Evolutionary conservation across 2,329 filamentous ascomycete genomes (phyloP).

Genomic region (Amphichorda felina): DNA sequence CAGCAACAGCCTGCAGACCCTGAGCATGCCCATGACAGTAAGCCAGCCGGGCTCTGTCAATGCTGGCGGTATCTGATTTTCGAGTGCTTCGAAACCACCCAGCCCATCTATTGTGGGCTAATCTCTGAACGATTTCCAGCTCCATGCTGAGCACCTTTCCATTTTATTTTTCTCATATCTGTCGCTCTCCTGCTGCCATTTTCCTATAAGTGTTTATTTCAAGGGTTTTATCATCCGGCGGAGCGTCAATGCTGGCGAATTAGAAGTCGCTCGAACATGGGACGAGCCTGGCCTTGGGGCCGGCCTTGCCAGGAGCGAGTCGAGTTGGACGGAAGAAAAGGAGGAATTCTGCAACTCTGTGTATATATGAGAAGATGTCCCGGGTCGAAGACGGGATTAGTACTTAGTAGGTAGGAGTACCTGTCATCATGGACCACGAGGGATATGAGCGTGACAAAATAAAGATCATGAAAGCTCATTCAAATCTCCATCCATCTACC

Average conservation of each 20-base stretch:
- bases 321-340: no score
- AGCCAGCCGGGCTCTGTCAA: slow-evolving; percentile 39
- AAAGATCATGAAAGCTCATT: no score
- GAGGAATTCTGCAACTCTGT: no score
- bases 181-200: neutral
- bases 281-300: neutral
- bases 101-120: slow-evolving; percentile 1
- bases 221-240: neutral
- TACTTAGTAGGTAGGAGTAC: no score
- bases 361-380: no score
- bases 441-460: no score
- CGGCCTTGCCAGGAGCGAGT: no score
- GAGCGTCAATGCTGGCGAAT: neutral
- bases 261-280: neutral
- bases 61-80: slow-evolving; percentile 22
- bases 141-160: slow-evolving; percentile 2
- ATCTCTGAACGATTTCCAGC: slow-evolving; percentile 1
- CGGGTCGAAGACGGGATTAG: no score
- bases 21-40: slow-evolving; percentile 54
- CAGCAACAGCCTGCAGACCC: slow-evolving; percentile 37
- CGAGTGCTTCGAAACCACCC: slow-evolving; percentile 9
- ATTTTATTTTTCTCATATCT: slow-evolving; percentile 3
- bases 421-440: no score
- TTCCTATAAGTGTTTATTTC: slow-evolving; percentile 3
- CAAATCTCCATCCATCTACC: no score